Evolutionary conservation across 257 asterid species (phyloP).

Genomic region (Ballota nigra): DNA sequence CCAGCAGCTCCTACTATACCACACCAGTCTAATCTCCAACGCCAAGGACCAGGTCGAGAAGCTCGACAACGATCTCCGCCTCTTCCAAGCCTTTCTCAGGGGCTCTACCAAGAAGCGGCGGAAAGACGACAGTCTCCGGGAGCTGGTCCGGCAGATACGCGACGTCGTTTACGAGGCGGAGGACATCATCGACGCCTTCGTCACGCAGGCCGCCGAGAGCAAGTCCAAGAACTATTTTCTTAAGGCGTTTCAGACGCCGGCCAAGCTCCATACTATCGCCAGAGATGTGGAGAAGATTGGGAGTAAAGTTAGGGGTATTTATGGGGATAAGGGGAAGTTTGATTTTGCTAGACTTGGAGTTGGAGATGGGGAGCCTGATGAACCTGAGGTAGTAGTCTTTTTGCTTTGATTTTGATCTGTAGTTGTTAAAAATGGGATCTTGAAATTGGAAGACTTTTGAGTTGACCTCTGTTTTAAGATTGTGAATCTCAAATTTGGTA

Average conservation of each 20-base stretch:
- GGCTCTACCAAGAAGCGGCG: conserved; percentile 33
- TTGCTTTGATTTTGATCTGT: too few relatives aligned
- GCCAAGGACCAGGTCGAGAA: conserved; percentile 24
- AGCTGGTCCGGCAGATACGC: conserved; percentile 35
- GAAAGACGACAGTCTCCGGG: conserved; percentile 27
- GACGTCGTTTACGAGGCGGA: conserved; percentile 41
- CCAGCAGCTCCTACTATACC: conserved; percentile 30
- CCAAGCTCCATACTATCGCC: conserved; percentile 24
- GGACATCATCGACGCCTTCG: conserved; percentile 39
- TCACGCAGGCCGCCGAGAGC: conserved; percentile 30
- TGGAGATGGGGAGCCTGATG: conserved; percentile 21
- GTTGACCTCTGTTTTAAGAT: neutral
- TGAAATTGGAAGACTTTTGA: neutral
- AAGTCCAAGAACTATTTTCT: conserved; percentile 24
- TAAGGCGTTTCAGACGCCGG: conserved; percentile 20
- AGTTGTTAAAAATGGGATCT: neutral
- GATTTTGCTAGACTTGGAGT: conserved; percentile 21
- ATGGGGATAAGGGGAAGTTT: conserved; percentile 21
- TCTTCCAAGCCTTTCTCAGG: conserved; percentile 34
- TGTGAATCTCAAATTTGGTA: too few relatives aligned
- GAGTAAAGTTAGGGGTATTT: conserved; percentile 20
- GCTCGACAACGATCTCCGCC: conserved; percentile 35
- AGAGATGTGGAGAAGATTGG: conserved; percentile 27
- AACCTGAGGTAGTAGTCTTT: conserved; percentile 20
- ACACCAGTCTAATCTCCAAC: conserved; percentile 22